These are phyloP conservation scores for Microdochium paspali DNA, from an alignment of 2,329 filamentous ascomycete species.

Conservation along the genomic window DNA sequence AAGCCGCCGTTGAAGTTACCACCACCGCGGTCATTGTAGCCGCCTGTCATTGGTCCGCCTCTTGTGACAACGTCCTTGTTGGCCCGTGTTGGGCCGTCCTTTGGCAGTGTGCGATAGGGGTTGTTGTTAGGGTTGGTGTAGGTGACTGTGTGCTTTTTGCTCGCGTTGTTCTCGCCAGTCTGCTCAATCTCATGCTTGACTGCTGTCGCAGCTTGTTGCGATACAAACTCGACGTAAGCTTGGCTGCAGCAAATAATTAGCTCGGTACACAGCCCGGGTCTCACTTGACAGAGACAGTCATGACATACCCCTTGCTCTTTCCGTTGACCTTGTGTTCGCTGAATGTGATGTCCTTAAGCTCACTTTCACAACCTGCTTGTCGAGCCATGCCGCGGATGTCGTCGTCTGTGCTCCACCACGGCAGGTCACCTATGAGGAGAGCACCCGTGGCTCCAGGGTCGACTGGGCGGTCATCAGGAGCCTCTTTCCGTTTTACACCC, in stretches of 20 bases:
- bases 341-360: conserved; percentile 88
- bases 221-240: conserved; percentile 78
- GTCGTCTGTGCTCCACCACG: conserved; percentile 97
- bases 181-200: conserved; percentile 74
- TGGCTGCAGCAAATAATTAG: conserved; percentile 31
- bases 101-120: conserved; percentile 83
- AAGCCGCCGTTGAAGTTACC: conserved; percentile 14
- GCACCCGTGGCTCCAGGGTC: conserved; percentile 57
- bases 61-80: conserved; percentile 47
- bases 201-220: conserved; percentile 76
- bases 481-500: conserved; percentile 52
- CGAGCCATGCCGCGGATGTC: conserved; percentile 83
- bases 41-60: conserved; percentile 39
- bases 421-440: conserved; percentile 78
- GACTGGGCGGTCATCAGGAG: conserved; percentile 47
- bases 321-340: conserved; percentile 98
- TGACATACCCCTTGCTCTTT: conserved; percentile 86
- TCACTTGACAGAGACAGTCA: neutral
- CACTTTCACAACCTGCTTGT: conserved; percentile 70
- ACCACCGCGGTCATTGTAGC: conserved; percentile 32
- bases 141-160: conserved; percentile 63
- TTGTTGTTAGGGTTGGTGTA: conserved; percentile 74
- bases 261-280: neutral
- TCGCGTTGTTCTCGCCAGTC: conserved; percentile 42
- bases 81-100: conserved; percentile 67